phyloP scores from a whole-genome alignment of 352 stramenopile genomes.

The Globisporangium megalacanthum region DNA sequence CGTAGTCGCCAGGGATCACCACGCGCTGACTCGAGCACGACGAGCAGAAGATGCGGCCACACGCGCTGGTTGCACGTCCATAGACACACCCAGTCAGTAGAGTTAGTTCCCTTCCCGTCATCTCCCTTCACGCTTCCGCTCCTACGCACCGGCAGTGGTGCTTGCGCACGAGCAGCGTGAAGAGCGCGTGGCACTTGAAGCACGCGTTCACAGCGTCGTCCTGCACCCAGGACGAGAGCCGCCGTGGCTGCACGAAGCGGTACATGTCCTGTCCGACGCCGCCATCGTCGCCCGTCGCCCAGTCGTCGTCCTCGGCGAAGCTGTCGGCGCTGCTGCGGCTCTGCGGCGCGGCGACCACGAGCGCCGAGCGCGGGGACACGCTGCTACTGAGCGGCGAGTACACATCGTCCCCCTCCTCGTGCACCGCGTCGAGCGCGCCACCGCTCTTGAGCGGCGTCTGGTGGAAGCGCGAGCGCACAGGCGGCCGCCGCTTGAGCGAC shows the following conservation, averaged over 20 bases:
- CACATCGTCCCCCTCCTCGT: conserved; percentile 22
- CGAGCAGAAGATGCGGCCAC: conserved; percentile 78
- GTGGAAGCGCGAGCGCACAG: conserved; percentile 10
- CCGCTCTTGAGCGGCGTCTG: conserved; percentile 12
- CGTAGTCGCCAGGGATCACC: conserved; percentile 75
- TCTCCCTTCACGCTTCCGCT: not conserved
- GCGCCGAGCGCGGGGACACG: not conserved
- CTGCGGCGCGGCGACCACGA: not conserved
- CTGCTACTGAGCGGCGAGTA: conserved; percentile 14
- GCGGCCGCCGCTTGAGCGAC: conserved; percentile 37
- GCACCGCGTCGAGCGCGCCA: conserved; percentile 51
- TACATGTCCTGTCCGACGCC: conserved; percentile 68
- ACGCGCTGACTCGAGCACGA: conserved; percentile 77
- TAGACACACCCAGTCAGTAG: not conserved
- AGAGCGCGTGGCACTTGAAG: conserved; percentile 81
- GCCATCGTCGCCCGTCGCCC: conserved; percentile 40
- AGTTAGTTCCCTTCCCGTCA: too few relatives aligned
- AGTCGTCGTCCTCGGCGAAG: conserved; percentile 57
- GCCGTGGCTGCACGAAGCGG: conserved; percentile 72
- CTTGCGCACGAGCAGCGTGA: conserved; percentile 76
- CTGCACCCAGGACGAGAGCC: conserved; percentile 80
- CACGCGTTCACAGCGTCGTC: conserved; percentile 82
- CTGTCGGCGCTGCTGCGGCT: conserved; percentile 21
- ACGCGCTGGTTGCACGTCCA: conserved; percentile 29
- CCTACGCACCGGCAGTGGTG: conserved; percentile 63